These are phyloP conservation scores for Fusarium sp. DNA, from an alignment of 2,329 filamentous ascomycete species.

Conservation along the genomic window DNA sequence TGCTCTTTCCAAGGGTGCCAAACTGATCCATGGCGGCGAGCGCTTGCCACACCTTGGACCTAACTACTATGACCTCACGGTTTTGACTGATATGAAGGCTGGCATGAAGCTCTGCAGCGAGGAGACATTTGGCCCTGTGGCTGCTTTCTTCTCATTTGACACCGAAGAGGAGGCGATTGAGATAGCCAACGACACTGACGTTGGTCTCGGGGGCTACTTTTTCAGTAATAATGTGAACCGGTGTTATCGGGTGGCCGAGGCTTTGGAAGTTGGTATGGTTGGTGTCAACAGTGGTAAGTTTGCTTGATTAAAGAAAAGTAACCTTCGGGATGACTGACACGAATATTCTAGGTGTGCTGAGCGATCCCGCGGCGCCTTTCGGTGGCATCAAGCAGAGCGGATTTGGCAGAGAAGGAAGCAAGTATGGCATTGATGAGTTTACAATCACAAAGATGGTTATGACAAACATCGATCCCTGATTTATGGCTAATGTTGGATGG, in stretches of 20 bases:
- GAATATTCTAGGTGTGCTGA: constrained; percentile 57
- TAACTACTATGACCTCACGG: constrained; percentile 79
- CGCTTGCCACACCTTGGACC: constrained; percentile 70
- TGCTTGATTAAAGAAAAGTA: neutral
- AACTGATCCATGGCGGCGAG: constrained; percentile 72
- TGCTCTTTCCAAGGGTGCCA: constrained; percentile 73
- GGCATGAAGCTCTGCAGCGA: constrained; percentile 77
- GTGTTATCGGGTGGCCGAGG: constrained; percentile 60
- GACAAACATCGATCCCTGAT: constrained; percentile 48
- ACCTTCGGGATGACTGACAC: constrained; percentile 29
- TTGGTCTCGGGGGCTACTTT: constrained; percentile 81
- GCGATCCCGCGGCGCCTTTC: constrained; percentile 71
- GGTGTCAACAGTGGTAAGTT: constrained; percentile 52
- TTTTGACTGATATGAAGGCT: constrained; percentile 76
- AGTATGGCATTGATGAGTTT: constrained; percentile 82
- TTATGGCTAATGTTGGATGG: constrained; percentile 11
- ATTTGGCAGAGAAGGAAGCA: constrained; percentile 81
- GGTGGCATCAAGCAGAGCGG: constrained; percentile 85
- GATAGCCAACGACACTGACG: constrained; percentile 75
- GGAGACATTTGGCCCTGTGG: constrained; percentile 81
- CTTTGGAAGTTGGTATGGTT: constrained; percentile 62
- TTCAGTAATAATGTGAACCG: constrained; percentile 65
- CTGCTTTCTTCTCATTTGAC: constrained; percentile 77
- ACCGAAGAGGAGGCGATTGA: constrained; percentile 78
- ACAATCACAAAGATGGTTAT: constrained; percentile 73